Base-by-base conservation (phyloP, 2,329 filamentous ascomycete species). In the Penicillium sp. region DNA sequence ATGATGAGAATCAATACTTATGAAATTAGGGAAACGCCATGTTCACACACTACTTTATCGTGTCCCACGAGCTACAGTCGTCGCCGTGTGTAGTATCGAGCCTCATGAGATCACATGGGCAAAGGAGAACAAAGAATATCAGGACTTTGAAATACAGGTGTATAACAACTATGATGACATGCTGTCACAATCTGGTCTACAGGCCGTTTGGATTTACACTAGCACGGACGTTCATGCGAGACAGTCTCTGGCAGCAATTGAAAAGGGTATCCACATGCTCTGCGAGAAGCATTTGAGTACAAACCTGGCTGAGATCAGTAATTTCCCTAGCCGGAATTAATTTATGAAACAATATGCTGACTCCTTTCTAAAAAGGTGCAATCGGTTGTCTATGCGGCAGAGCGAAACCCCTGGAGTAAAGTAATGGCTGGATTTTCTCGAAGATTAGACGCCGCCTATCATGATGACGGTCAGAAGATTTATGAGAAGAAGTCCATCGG, bases 211-310 rank as follows among this genome's bases (percentile, higher is more conserved):
- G 33, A 67, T 82, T 21, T 75, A 78, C 1, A 77, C 74, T 5
- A 76, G 75, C 21, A 81, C 79, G 1, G 78, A 75, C 0, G 74
- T 75, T 30, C 79, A 82, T 55, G 78, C 78, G 1, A 70, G 78
- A 47, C 76, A 81, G 55, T 71, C 77, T 1, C 77, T 80, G 61
- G 73, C 75, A 48, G 78, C 79, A 17, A 79, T 82, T 51, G 66
- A 76, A 32, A 71, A 72, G 12, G 71, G 74, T 23, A 74, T 76
- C 54, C 78, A 81, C 60, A 77, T 39, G 9, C 66, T 80, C 17
- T 80, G 78, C 61, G 78, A 81, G 65, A 81, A 65, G 51, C 61
- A 59, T n/a, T 24, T 68, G 17, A 78, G 74, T 49, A 84, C 80
- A 0, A 77, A 75, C 50, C 69, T 84, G 18, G 79, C 81, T 50